phyloP scores from a whole-genome alignment of 176 grass and related monocot species.

The Thalia dealbata region DNA sequence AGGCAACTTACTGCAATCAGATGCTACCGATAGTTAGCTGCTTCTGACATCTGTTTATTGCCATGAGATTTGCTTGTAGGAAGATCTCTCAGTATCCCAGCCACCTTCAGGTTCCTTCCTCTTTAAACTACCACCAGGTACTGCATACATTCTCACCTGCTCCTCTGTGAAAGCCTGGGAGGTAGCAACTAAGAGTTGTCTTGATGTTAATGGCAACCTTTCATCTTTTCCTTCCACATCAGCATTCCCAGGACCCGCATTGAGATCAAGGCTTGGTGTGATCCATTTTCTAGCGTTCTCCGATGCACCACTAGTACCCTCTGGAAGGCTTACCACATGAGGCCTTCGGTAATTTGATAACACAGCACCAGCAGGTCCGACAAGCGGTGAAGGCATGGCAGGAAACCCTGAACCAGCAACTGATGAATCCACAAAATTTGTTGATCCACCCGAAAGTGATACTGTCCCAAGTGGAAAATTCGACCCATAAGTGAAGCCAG shows the following conservation, averaged over 20 bases:
- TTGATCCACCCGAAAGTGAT: conserved; percentile 45
- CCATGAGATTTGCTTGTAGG: conserved; percentile 59
- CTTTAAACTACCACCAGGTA: conserved; percentile 45
- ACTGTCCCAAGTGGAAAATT: conserved; percentile 31
- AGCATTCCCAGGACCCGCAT: conserved; percentile 61
- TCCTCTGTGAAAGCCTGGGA: conserved; percentile 52
- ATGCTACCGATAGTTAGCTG: background rate
- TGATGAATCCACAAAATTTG: conserved; percentile 32
- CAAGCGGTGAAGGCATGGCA: conserved; percentile 34
- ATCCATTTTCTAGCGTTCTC: conserved; percentile 51
- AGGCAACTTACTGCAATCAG: conserved; percentile 16
- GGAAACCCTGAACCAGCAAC: conserved; percentile 39
- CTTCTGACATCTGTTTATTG: conserved; percentile 26
- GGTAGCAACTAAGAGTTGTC: conserved; percentile 45
- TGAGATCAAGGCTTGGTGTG: conserved; percentile 63
- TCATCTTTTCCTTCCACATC: conserved; percentile 60
- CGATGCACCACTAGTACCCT: conserved; percentile 51
- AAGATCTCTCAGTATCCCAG: conserved; percentile 66
- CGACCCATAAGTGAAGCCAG: conserved; percentile 47
- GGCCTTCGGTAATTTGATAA: conserved; percentile 51
- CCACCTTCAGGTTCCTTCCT: conserved; percentile 77
- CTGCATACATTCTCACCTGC: conserved; percentile 47
- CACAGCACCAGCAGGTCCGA: conserved; percentile 39
- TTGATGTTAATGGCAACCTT: conserved; percentile 23
- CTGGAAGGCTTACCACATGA: conserved; percentile 53